Conservation (phyloP, 2,329 filamentous ascomycete genomes). For the Xylaria sp. region DNA sequence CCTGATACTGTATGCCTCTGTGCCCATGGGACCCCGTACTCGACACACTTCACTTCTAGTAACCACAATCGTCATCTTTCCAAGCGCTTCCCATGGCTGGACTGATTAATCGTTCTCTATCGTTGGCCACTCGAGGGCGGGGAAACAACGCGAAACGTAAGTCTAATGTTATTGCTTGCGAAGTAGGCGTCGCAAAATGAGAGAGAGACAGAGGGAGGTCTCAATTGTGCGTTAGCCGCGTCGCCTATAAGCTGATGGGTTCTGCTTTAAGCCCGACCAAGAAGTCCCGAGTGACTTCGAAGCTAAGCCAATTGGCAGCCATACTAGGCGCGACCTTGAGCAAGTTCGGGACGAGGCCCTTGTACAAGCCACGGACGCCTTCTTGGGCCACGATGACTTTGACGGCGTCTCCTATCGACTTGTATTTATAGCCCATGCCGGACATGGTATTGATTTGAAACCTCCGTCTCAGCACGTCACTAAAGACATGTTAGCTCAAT, state of each 20-base stretch:
- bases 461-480: conserved; percentile 88
- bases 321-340: conserved; percentile 98
- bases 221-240: conserved; percentile 9
- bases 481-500: conserved; percentile 51
- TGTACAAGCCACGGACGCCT: conserved; percentile 87
- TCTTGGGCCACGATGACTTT: conserved; percentile 84
- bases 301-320: conserved; percentile 98
- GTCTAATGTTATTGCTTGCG: conserved; percentile 16
- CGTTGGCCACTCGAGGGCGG: not conserved
- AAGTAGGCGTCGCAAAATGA: conserved; percentile 1
- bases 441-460: conserved; percentile 99
- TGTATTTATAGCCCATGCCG: conserved; percentile 97
- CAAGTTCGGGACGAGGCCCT: conserved; percentile 93
- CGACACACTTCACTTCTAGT: not conserved
- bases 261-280: conserved; percentile 70
- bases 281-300: conserved; percentile 91
- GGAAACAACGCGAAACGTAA: not conserved
- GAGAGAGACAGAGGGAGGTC: not conserved
- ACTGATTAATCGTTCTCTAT: conserved; percentile 7
- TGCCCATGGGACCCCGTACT: not conserved
- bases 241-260: conserved; percentile 41
- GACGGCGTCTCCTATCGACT: conserved; percentile 84
- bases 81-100: not conserved
- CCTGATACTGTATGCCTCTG: conserved; percentile 13
- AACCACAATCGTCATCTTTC: not conserved